A percentile compares a stretch with the other conserved stretches of the same genome.
These are phyloP conservation scores for Achaetomiella virescens DNA, from an alignment of 495 filamentous ascomycete species.

Conservation along the genomic window DNA sequence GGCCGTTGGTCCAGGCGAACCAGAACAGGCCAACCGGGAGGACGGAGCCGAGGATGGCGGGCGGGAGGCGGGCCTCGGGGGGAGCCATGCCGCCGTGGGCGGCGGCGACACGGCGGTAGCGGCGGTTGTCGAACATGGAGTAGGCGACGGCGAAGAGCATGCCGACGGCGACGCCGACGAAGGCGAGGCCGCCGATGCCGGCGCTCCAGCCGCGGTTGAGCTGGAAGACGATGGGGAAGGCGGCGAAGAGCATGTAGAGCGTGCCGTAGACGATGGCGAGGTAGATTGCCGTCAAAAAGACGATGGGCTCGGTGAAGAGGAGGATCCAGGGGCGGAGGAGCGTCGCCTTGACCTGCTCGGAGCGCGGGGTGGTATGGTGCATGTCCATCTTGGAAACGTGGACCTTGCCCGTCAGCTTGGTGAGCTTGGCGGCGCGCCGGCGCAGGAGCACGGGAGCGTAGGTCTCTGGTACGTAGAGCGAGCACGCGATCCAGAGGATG, in stretches of 20 bases:
- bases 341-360: slow-evolving; percentile 42
- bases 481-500: slow-evolving; percentile 53
- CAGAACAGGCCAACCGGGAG: slow-evolving; percentile 52
- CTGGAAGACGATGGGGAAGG: slow-evolving; percentile 77
- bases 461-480: slow-evolving; percentile 75
- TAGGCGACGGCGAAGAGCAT: slow-evolving; percentile 62
- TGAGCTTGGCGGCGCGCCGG: slow-evolving; percentile 59
- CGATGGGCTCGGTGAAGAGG: slow-evolving; percentile 76
- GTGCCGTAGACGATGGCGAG: slow-evolving; percentile 76
- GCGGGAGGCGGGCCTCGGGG: slow-evolving; percentile 75
- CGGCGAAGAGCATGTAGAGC: slow-evolving; percentile 84
- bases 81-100: slow-evolving; percentile 48
- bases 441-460: slow-evolving; percentile 68
- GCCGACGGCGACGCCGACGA: slow-evolving; percentile 72
- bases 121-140: slow-evolving; percentile 60
- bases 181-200: slow-evolving; percentile 70
- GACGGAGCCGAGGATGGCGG: slow-evolving; percentile 58
- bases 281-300: slow-evolving; percentile 68
- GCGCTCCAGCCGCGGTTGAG: slow-evolving; percentile 62
- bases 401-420: slow-evolving; percentile 60
- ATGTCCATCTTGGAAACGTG: slow-evolving; percentile 49
- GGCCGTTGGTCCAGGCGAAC: slow-evolving; percentile 55
- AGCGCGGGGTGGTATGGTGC: slow-evolving; percentile 49
- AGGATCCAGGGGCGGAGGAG: slow-evolving; percentile 68
- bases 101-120: slow-evolving; percentile 49